Conservation (phyloP, 1,284 basidiomycete species). For the Fistulinella staudtii region DNA sequence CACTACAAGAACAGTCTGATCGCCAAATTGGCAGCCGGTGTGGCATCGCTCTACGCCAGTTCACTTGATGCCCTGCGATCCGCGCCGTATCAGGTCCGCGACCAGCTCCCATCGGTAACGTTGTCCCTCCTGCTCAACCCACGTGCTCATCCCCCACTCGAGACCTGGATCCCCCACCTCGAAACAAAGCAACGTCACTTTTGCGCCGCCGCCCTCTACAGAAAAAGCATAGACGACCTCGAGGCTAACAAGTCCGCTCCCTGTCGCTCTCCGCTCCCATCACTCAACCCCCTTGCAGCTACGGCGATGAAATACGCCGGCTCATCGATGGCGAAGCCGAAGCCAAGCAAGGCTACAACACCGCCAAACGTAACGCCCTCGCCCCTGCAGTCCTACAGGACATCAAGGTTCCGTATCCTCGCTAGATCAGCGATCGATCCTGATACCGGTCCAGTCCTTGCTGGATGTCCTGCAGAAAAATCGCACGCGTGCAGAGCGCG, state of each 20-base stretch:
- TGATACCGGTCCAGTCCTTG: constrained; percentile 43
- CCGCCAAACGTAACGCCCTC: constrained; percentile 63
- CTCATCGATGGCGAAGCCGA: constrained; percentile 63
- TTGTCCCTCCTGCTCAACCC: neutral
- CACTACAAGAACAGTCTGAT: constrained; percentile 82
- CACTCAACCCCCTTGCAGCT: constrained; percentile 43
- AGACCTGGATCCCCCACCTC: constrained; percentile 84
- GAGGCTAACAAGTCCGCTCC: constrained; percentile 65
- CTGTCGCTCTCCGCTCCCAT: constrained; percentile 6
- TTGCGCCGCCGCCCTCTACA: constrained; percentile 83
- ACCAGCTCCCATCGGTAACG: constrained; percentile 54
- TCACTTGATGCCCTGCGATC: constrained; percentile 52
- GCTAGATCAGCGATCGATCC: neutral
- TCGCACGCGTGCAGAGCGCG: constrained; percentile 73
- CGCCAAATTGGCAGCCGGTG: constrained; percentile 81
- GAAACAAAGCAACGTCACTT: constrained; percentile 87
- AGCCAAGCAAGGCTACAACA: constrained; percentile 72
- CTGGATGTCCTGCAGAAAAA: constrained; percentile 69
- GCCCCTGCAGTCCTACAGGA: constrained; percentile 67
- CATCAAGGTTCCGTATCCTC: constrained; percentile 56
- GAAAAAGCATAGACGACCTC: constrained; percentile 90
- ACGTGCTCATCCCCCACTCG: constrained; percentile 13
- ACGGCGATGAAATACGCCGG: constrained; percentile 81
- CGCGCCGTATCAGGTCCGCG: constrained; percentile 43
- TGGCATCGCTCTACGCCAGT: constrained; percentile 64